Conservation (phyloP, 805 yeast species). For the Soucietia sequanensis region DNA sequence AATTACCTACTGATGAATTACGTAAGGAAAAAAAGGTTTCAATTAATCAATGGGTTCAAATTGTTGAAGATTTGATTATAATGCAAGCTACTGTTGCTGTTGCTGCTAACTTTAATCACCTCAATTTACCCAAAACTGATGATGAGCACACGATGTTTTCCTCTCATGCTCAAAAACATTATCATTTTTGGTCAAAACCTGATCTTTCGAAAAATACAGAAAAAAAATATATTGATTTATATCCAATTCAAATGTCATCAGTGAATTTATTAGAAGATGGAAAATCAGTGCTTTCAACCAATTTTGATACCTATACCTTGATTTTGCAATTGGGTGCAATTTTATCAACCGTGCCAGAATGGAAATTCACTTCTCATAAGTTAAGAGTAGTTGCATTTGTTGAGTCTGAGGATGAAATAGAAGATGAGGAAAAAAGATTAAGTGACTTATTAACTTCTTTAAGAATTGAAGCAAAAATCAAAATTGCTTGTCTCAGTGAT, state of each 20-base stretch:
- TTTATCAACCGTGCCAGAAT: conserved; percentile 85
- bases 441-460: conserved; percentile 64
- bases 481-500: conserved; percentile 66
- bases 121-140: conserved; percentile 59
- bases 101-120: conserved; percentile 77
- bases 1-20: conserved; percentile 77
- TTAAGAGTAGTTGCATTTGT: conserved; percentile 88
- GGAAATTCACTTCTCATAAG: conserved; percentile 70
- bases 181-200: conserved; percentile 12
- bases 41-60: conserved; percentile 84
- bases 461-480: conserved; percentile 79
- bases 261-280: conserved; percentile 66
- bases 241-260: conserved; percentile 97
- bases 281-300: conserved; percentile 72
- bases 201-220: conserved; percentile 19
- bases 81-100: conserved; percentile 92
- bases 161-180: conserved; percentile 1
- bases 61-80: conserved; percentile 83
- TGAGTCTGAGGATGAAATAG: conserved; percentile 67
- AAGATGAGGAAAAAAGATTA: conserved; percentile 66
- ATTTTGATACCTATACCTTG: conserved; percentile 93
- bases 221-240: conserved; percentile 73
- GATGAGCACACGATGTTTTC: conserved; percentile 13
- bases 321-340: conserved; percentile 94
- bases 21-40: conserved; percentile 67